Evolutionary conservation across 2,329 filamentous ascomycete species (phyloP).

Genomic region (Fusarium sp.): DNA sequence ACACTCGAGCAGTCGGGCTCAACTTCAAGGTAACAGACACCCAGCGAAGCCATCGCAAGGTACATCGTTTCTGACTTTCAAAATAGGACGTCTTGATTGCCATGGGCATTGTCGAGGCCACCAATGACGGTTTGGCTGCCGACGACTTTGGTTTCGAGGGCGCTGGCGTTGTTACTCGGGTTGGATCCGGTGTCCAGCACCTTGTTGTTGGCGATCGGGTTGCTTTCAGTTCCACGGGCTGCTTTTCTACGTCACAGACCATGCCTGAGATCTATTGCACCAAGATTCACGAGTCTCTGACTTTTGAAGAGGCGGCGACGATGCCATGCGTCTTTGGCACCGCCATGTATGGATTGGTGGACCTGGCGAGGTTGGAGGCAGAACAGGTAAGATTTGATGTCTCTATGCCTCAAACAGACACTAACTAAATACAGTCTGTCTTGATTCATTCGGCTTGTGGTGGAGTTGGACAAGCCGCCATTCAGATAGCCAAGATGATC

Average conservation of each 20-base stretch:
- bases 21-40: conserved; percentile 10
- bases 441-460: conserved; percentile 52
- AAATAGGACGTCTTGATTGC: conserved; percentile 53
- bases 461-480: conserved; percentile 50
- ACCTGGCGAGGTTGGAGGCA: conserved; percentile 4
- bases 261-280: conserved; percentile 38
- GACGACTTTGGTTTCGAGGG: conserved; percentile 46
- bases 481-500: conserved; percentile 45
- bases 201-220: conserved; percentile 52
- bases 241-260: conserved; percentile 32
- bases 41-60: not conserved
- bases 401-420: not conserved
- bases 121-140: conserved; percentile 17
- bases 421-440: conserved; percentile 40
- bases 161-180: conserved; percentile 46
- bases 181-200: conserved; percentile 43
- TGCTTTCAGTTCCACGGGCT: conserved; percentile 46
- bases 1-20: conserved; percentile 10
- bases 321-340: conserved; percentile 50
- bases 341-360: conserved; percentile 39
- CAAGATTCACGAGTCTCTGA: conserved; percentile 50
- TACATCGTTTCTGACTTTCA: conserved; percentile 3
- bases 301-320: conserved; percentile 51
- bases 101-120: conserved; percentile 43
- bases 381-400: conserved; percentile 7